A percentile compares a stretch with the other conserved stretches of the same genome.
Evolutionary conservation across 805 yeast genomes (phyloP).

Genomic region (Yarrowia yakushimensis): DNA sequence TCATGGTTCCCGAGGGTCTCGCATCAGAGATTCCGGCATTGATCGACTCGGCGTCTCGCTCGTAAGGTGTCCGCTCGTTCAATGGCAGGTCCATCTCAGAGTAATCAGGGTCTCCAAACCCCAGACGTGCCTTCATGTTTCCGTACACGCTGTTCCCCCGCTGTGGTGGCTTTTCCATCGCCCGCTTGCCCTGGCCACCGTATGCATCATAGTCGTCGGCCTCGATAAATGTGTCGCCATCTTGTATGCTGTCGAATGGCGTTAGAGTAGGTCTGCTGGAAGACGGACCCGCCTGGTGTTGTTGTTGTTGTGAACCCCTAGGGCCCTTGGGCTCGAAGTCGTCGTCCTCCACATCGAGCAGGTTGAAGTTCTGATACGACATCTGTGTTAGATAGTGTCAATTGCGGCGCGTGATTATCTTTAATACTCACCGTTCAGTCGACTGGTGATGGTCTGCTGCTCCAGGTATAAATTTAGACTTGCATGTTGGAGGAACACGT

Average conservation of each 20-base stretch:
- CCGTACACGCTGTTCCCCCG: constrained; percentile 31
- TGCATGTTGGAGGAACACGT: constrained; percentile 21
- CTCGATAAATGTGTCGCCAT: constrained; percentile 21
- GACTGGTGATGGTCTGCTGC: neutral
- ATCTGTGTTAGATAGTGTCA: neutral
- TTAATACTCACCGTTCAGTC: neutral
- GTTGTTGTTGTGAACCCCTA: neutral
- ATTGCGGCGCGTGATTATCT: neutral
- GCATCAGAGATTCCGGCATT: constrained; percentile 8
- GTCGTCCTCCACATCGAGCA: constrained; percentile 21
- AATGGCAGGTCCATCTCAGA: constrained; percentile 37
- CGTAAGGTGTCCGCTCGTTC: constrained; percentile 28
- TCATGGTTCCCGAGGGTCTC: neutral
- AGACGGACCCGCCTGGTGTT: neutral
- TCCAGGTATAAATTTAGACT: constrained; percentile 13
- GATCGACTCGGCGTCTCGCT: neutral
- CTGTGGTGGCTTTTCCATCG: constrained; percentile 26
- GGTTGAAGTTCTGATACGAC: constrained; percentile 23
- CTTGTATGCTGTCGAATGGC: constrained; percentile 15
- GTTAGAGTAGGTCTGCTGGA: constrained; percentile 10
- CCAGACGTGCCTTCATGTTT: constrained; percentile 33
- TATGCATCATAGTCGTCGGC: constrained; percentile 22
- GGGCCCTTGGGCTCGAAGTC: neutral
- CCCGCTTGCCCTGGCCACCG: neutral
- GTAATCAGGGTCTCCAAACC: constrained; percentile 31